phyloP scores from a whole-genome alignment of 192 early-diverging fungal genomes.

The Coemansia sp. region DNA sequence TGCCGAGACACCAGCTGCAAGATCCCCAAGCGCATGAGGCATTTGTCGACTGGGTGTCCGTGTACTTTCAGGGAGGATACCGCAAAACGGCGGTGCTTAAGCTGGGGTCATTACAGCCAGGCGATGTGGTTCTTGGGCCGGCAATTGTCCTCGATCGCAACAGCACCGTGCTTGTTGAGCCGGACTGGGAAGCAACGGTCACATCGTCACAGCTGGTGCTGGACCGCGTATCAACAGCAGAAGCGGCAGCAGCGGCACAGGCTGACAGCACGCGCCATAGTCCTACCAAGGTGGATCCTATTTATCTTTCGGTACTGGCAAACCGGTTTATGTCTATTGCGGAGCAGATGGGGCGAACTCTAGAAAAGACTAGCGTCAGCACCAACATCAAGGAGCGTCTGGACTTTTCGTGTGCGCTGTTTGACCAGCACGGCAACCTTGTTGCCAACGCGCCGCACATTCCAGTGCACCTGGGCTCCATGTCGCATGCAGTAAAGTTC shows the following conservation, averaged over 20 bases:
- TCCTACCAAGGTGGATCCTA: conserved; percentile 71
- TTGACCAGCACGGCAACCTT: conserved; percentile 82
- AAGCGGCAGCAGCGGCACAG: not conserved
- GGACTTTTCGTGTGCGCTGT: conserved; percentile 96
- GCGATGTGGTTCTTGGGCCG: conserved; percentile 75
- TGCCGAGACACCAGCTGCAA: not conserved
- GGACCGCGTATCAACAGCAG: conserved; percentile 4
- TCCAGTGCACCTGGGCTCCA: conserved; percentile 89
- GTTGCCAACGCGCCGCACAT: conserved; percentile 89
- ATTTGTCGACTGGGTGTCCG: conserved; percentile 50
- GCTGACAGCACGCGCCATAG: not conserved
- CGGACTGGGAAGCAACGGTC: conserved; percentile 70
- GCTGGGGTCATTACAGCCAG: conserved; percentile 61
- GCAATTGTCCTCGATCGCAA: conserved; percentile 88
- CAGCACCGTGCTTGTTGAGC: conserved; percentile 85
- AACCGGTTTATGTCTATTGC: conserved; percentile 98
- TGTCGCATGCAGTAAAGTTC: conserved; percentile 91
- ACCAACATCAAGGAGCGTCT: conserved; percentile 99
- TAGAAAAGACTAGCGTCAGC: conserved; percentile 91
- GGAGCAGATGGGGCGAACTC: conserved; percentile 93
- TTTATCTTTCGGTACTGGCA: conserved; percentile 86
- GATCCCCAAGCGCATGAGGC: conserved; percentile 14
- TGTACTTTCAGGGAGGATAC: conserved; percentile 81
- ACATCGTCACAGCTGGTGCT: conserved; percentile 66
- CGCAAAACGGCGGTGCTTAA: conserved; percentile 69